Evolutionary conservation across 345 rosid genomes (phyloP).

Genomic region (Eucalyptus grandis): DNA sequence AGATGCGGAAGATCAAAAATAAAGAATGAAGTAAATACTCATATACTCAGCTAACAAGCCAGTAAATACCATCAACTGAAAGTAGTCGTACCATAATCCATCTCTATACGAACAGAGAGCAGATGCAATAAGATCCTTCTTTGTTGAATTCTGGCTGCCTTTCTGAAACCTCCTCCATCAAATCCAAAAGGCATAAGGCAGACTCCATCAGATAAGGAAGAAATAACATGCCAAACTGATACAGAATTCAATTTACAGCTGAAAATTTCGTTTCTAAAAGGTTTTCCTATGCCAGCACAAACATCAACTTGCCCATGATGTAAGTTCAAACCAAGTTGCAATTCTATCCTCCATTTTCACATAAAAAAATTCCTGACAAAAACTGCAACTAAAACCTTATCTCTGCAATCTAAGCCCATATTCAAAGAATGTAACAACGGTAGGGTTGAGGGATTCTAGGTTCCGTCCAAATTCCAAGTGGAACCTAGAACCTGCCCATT

Average conservation of each 20-base stretch:
- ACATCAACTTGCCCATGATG: not conserved
- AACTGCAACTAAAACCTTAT: not conserved
- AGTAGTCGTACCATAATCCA: conserved; percentile 34
- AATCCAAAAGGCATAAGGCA: not conserved
- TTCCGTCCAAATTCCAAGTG: too few species aligned
- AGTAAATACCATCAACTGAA: not conserved
- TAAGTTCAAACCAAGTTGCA: not conserved
- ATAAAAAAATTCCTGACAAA: not conserved
- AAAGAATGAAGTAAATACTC: not conserved
- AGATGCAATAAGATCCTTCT: conserved; percentile 48
- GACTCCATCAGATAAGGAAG: not conserved
- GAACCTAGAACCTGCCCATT: too few species aligned
- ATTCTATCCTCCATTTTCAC: not conserved
- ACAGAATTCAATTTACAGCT: not conserved
- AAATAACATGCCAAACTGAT: not conserved
- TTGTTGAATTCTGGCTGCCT: conserved; percentile 37
- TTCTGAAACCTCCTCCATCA: conserved; percentile 24
- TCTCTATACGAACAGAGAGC: conserved; percentile 41
- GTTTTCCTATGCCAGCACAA: not conserved
- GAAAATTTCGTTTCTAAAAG: not conserved
- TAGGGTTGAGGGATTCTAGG: too few species aligned
- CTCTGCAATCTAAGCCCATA: not conserved
- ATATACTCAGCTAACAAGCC: not conserved
- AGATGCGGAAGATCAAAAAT: conserved; percentile 4
- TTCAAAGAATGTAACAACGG: not conserved